These are phyloP conservation scores for Atkinsonella hypoxylon DNA, from an alignment of 2,329 filamentous ascomycete species.

Conservation along the genomic window DNA sequence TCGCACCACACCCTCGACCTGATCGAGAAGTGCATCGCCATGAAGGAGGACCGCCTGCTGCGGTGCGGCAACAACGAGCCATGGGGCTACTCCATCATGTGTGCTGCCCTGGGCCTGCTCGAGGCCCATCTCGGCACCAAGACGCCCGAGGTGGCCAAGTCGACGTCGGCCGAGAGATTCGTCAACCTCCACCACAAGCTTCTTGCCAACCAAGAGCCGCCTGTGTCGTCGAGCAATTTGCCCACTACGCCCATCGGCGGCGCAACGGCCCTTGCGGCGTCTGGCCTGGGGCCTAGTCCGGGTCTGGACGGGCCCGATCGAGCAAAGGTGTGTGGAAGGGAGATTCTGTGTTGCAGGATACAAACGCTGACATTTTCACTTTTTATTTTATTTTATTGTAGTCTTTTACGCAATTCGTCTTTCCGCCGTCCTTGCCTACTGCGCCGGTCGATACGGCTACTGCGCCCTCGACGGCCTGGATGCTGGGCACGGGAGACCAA, in stretches of 20 bases:
- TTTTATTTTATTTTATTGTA: no score
- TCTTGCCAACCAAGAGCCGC: constrained; percentile 39
- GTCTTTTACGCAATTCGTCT: constrained; percentile 30
- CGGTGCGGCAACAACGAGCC: constrained; percentile 53
- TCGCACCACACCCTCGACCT: constrained; percentile 46
- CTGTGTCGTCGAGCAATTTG: constrained; percentile 21
- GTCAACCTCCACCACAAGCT: constrained; percentile 46
- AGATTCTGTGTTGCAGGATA: no score
- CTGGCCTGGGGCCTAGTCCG: constrained; percentile 16
- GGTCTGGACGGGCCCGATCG: constrained; percentile 25
- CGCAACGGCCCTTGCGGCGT: constrained; percentile 10
- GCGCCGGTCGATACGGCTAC: constrained; percentile 22
- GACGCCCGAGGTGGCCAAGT: constrained; percentile 44
- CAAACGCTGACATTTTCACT: no score
- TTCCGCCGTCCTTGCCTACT: constrained; percentile 23
- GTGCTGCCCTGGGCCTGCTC: constrained; percentile 44
- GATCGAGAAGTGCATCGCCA: constrained; percentile 47
- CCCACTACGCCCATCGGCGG: constrained; percentile 14
- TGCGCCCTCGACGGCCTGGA: constrained; percentile 22
- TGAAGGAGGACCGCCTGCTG: constrained; percentile 49
- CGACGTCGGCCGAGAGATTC: constrained; percentile 46
- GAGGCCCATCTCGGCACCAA: constrained; percentile 48
- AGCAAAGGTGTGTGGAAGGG: constrained; percentile 25
- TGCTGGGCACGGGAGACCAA: constrained; percentile 19
- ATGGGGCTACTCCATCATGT: constrained; percentile 54